phyloP scores from a whole-genome alignment of 768 basidiomycete species.

The Kwoniella mangroviensis region DNA sequence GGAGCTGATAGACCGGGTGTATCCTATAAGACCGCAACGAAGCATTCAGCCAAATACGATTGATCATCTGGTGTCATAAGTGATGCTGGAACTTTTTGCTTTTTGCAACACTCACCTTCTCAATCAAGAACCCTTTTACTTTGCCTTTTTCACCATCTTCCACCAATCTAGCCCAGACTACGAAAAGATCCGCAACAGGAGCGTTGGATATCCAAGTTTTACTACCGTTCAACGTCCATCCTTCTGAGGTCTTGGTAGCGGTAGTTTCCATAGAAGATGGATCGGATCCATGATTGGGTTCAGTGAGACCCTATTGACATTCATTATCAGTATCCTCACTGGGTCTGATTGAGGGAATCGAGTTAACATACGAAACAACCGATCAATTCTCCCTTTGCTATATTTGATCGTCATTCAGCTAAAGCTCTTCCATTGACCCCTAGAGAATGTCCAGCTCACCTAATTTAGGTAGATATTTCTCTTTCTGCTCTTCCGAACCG shows the following conservation, averaged over 20 bases:
- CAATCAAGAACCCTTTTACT: constrained; percentile 85
- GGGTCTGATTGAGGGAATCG: background rate
- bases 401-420: background rate
- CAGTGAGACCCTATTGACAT: constrained; percentile 76
- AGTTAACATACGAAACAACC: constrained; percentile 81
- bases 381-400: constrained; percentile 81
- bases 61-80: background rate
- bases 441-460: constrained; percentile 60
- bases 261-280: constrained; percentile 97
- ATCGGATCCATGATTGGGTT: constrained; percentile 96
- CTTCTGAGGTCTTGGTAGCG: constrained; percentile 80
- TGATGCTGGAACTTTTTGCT: too few species aligned
- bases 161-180: constrained; percentile 78
- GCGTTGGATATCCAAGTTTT: constrained; percentile 99
- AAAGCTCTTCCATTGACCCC: too few species aligned
- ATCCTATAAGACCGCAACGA: constrained; percentile 62
- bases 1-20: constrained; percentile 80
- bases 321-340: background rate
- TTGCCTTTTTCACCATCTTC: constrained; percentile 61
- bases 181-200: constrained; percentile 88
- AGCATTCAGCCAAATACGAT: background rate
- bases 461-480: constrained; percentile 82
- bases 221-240: constrained; percentile 82
- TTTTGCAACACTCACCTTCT: constrained; percentile 67
- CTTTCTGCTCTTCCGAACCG: constrained; percentile 86